Percentiles rank a stretch among this genome's conserved stretches.
phyloP scores from a whole-genome alignment of 805 yeast genomes.

The Zygotorulaspora chibaensis region DNA sequence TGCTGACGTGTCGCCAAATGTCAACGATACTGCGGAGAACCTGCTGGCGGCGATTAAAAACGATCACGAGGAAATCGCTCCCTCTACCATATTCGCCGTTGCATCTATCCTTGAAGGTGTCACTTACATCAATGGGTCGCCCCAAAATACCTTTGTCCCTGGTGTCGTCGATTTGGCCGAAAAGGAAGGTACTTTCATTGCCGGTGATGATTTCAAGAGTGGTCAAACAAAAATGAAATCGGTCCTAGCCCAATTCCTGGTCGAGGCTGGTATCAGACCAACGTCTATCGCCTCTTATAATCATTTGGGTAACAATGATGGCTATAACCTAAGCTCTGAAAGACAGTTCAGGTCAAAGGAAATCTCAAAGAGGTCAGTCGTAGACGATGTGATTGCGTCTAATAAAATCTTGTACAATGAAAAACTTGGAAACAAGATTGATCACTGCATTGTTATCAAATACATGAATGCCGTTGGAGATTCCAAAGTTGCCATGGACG shows the following conservation, averaged over 20 bases:
- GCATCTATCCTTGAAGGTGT: constrained; percentile 85
- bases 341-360: constrained; percentile 93
- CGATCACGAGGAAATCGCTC: constrained; percentile 81
- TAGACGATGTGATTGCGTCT: constrained; percentile 89
- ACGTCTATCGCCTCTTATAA: constrained; percentile 91
- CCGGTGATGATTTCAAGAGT: constrained; percentile 95
- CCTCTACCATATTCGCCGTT: constrained; percentile 91
- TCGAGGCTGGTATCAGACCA: constrained; percentile 96
- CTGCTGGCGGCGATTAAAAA: constrained; percentile 65
- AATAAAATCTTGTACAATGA: constrained; percentile 81
- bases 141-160: constrained; percentile 96
- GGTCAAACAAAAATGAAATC: constrained; percentile 96
- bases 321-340: constrained; percentile 86
- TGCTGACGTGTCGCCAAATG: constrained; percentile 69
- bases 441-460: constrained; percentile 93
- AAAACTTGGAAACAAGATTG: constrained; percentile 70
- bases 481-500: constrained; percentile 97
- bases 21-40: constrained; percentile 85
- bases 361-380: constrained; percentile 87
- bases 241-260: constrained; percentile 92
- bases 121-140: constrained; percentile 94
- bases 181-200: constrained; percentile 67
- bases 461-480: constrained; percentile 93
- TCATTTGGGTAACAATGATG: constrained; percentile 95
- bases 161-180: constrained; percentile 91